Percentiles rank a stretch among this genome's conserved stretches.
Conservation (phyloP, 1,284 basidiomycete genomes). For the Laetiporus sulphureus region DNA sequence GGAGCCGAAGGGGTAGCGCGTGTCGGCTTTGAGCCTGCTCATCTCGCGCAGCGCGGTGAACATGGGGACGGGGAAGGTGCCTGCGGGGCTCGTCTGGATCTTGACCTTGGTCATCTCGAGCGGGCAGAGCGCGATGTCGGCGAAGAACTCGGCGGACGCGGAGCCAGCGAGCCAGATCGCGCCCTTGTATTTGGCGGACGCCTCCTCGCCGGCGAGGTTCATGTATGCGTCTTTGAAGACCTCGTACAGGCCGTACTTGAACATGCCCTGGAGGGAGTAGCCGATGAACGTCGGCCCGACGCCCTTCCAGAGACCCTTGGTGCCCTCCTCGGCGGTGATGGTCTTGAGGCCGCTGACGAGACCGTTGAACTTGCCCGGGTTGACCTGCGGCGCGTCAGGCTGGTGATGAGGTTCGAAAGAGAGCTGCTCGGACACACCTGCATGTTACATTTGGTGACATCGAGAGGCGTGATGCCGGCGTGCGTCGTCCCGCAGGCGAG, state of each 20-base stretch:
- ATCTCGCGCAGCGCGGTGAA: slow-evolving; percentile 65
- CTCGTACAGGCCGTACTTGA: slow-evolving; percentile 97
- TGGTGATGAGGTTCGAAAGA: slow-evolving; percentile 11
- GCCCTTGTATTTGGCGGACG: slow-evolving; percentile 83
- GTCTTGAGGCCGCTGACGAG: slow-evolving; percentile 69
- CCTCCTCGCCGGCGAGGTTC: slow-evolving; percentile 82
- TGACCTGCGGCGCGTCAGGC: slow-evolving; percentile 43
- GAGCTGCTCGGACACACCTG: slow-evolving; percentile 59
- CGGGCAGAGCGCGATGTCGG: slow-evolving; percentile 83
- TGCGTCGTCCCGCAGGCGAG: slow-evolving; percentile 93
- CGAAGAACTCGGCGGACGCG: slow-evolving; percentile 92
- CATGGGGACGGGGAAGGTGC: slow-evolving; percentile 71
- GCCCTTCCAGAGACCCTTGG: slow-evolving; percentile 88
- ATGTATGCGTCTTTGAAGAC: slow-evolving; percentile 91
- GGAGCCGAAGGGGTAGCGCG: slow-evolving; percentile 77
- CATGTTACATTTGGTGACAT: slow-evolving; percentile 98
- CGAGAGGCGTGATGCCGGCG: slow-evolving; percentile 88
- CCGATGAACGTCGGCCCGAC: slow-evolving; percentile 89
- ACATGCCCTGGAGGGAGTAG: slow-evolving; percentile 93
- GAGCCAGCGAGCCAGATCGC: slow-evolving; percentile 93
- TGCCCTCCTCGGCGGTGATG: slow-evolving; percentile 79
- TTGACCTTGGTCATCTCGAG: slow-evolving; percentile 84
- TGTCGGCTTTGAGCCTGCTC: slow-evolving; percentile 54
- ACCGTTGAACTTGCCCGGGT: slow-evolving; percentile 71
- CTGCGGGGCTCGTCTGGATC: slow-evolving; percentile 68